Percentiles rank a stretch among this genome's conserved stretches.
Evolutionary conservation across 1,284 basidiomycete genomes (phyloP).

Genomic region (Sporisorium sorghi): DNA sequence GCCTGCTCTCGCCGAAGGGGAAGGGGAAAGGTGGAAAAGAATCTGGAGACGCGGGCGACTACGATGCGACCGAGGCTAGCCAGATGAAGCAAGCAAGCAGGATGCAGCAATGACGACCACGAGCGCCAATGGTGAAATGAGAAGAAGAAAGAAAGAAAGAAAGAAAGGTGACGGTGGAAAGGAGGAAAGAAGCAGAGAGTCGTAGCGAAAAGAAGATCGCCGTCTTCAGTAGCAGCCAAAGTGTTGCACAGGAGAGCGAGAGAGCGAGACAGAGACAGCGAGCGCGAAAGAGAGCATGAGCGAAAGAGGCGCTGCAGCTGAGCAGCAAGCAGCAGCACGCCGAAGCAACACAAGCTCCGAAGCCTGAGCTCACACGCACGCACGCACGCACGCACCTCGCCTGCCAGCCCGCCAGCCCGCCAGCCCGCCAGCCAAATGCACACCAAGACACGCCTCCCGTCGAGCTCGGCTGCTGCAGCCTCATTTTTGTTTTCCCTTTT

Average conservation of each 20-base stretch:
- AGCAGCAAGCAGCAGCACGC: background rate
- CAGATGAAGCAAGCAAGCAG: constrained; percentile 5
- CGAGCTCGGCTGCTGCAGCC: background rate
- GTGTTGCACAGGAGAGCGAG: constrained; percentile 2
- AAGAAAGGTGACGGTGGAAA: background rate
- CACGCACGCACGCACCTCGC: constrained; percentile 1
- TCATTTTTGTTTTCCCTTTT: background rate
- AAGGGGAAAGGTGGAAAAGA: background rate
- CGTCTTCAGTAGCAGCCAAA: background rate
- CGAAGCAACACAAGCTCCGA: background rate
- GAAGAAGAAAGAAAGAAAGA: constrained; percentile 13
- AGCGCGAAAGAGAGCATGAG: background rate
- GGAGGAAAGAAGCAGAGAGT: background rate
- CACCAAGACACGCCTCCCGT: background rate
- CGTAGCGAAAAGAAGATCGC: background rate
- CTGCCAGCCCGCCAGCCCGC: background rate
- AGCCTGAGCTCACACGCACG: background rate
- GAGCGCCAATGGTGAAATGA: constrained; percentile 19
- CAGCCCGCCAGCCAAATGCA: background rate
- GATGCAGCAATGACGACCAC: constrained; percentile 17
- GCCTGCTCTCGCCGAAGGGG: constrained; percentile 34
- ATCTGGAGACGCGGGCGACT: background rate
- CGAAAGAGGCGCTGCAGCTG: no score
- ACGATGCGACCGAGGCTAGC: constrained; percentile 14
- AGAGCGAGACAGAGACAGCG: constrained; percentile 13